Evolutionary conservation across 2,329 filamentous ascomycete species (phyloP).

Genomic region (Colletotrichum tofieldiae): DNA sequence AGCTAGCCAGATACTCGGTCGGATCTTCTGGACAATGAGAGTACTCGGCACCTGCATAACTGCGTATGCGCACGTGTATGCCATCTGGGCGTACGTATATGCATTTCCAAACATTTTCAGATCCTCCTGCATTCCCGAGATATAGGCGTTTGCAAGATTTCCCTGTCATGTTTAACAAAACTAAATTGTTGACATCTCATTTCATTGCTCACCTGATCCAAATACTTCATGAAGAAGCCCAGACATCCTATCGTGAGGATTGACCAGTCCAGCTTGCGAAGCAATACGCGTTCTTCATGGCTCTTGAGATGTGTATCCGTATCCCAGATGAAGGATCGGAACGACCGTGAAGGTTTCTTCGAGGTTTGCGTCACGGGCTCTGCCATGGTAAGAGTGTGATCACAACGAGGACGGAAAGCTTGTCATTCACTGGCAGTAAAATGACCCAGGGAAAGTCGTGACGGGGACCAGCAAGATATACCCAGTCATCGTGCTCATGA

Average conservation of each 20-base stretch:
- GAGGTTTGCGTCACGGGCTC: neutral
- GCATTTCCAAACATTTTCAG: conserved; percentile 47
- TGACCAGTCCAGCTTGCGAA: conserved; percentile 48
- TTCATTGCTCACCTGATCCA: conserved; percentile 45
- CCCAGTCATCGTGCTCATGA: neutral
- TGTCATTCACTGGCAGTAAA: neutral
- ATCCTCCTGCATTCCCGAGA: conserved; percentile 49
- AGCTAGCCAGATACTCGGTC: conserved; percentile 49
- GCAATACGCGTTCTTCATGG: conserved; percentile 46
- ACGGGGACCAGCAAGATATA: neutral
- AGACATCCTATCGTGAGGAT: conserved; percentile 42
- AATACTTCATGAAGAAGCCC: conserved; percentile 45
- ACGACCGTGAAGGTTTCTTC: conserved; percentile 39
- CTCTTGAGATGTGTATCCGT: conserved; percentile 49
- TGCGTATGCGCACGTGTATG: conserved; percentile 47
- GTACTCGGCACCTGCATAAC: conserved; percentile 49
- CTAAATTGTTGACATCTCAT: neutral
- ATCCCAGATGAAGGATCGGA: conserved; percentile 51
- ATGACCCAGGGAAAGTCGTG: neutral
- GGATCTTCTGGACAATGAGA: conserved; percentile 48
- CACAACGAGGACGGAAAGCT: too few relatives aligned
- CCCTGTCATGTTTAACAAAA: neutral
- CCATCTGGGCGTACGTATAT: conserved; percentile 46
- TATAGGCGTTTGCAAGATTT: conserved; percentile 48
- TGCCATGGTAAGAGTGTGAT: neutral